A percentile compares a stretch with the other conserved stretches of the same genome.
Conservation (phyloP, 2,329 filamentous ascomycete species). For the Colletotrichum orbiculare region DNA sequence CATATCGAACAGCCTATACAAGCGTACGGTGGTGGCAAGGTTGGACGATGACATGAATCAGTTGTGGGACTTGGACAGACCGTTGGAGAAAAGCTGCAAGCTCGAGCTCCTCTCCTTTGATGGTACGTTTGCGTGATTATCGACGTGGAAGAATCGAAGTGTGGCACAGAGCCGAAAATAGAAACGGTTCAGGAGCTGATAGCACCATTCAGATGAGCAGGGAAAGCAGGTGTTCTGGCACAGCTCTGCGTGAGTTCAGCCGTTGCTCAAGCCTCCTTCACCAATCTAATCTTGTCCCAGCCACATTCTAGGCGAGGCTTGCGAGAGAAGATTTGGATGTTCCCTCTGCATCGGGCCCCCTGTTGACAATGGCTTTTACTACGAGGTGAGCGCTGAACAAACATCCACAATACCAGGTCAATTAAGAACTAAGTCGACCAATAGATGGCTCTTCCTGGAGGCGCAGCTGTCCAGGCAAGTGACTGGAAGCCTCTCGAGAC, state of each 20-base stretch:
- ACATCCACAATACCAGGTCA: conserved; percentile 58
- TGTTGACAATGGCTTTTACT: conserved; percentile 93
- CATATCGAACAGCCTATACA: conserved; percentile 87
- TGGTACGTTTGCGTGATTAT: background rate
- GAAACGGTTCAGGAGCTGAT: conserved; percentile 6
- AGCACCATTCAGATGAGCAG: conserved; percentile 61
- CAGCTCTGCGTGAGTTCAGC: conserved; percentile 65
- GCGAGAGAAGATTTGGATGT: conserved; percentile 90
- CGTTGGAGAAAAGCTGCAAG: conserved; percentile 87
- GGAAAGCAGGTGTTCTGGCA: conserved; percentile 99
- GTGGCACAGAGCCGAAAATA: too few relatives aligned
- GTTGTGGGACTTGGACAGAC: conserved; percentile 93
- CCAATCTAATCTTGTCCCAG: background rate
- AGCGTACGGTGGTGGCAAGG: conserved; percentile 87
- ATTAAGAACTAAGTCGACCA: background rate
- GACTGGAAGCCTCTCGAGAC: conserved; percentile 90
- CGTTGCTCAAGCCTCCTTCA: background rate
- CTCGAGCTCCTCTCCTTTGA: conserved; percentile 89
- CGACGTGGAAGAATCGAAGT: too few relatives aligned
- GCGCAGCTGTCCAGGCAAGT: conserved; percentile 73
- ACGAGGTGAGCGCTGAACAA: conserved; percentile 62
- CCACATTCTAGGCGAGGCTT: conserved; percentile 94
- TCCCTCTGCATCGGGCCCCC: conserved; percentile 94
- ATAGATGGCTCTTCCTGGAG: conserved; percentile 65
- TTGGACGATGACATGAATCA: conserved; percentile 77